These are phyloP conservation scores for Argentina anserina DNA, from an alignment of 306 rosid species.

Conservation along the genomic window DNA sequence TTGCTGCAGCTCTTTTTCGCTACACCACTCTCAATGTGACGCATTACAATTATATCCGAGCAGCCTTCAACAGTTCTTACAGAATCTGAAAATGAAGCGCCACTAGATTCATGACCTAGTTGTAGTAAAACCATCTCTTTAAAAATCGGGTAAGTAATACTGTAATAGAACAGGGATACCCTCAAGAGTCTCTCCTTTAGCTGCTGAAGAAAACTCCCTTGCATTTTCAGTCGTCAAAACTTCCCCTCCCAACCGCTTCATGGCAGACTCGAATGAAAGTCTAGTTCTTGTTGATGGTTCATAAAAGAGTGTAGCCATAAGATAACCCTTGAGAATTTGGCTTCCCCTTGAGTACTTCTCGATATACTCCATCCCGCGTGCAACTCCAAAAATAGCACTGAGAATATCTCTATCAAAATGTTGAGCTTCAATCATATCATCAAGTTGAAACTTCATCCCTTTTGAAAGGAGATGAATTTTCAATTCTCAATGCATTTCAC, in stretches of 20 bases:
- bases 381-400: conserved; percentile 62
- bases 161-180: conserved; percentile 38
- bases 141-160: neutral
- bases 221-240: conserved; percentile 95
- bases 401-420: conserved; percentile 74
- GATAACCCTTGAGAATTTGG: conserved; percentile 77
- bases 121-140: neutral
- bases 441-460: conserved; percentile 62
- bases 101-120: neutral
- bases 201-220: conserved; percentile 82
- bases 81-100: conserved; percentile 55
- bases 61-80: conserved; percentile 88
- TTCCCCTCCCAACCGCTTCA: conserved; percentile 91
- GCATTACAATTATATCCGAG: conserved; percentile 81
- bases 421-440: conserved; percentile 86
- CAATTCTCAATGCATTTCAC: conserved; percentile 40
- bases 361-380: conserved; percentile 71
- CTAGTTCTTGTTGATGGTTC: conserved; percentile 94
- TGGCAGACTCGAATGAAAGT: conserved; percentile 93
- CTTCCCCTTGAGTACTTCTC: conserved; percentile 68
- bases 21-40: conserved; percentile 95
- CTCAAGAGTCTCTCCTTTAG: conserved; percentile 95
- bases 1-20: conserved; percentile 81
- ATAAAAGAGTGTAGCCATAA: conserved; percentile 90
- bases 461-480: conserved; percentile 36